Base-by-base conservation (phyloP, 2,329 filamentous ascomycete genomes). In the Ustilaginoidea virens region DNA sequence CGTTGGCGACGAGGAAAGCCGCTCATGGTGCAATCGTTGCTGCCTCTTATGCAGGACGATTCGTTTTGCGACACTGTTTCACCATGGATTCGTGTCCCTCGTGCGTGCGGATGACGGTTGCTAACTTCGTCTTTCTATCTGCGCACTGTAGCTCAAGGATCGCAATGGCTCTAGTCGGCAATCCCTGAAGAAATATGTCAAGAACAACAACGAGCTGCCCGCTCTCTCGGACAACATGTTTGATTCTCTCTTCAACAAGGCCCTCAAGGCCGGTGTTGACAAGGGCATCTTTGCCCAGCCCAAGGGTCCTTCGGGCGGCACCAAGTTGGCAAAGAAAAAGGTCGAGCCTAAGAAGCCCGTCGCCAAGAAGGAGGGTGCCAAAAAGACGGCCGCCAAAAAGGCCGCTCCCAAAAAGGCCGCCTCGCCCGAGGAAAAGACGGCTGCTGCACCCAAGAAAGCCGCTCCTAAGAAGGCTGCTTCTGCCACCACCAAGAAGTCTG, bases 271-370 rank as follows among this genome's bases (percentile, higher is more conserved):
- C 35, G 85, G 85, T 54, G 83, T 86, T 44, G 81, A 92, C 48
- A 85, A 79, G 66, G 81, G 80, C 38, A 68, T 80, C 46, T 93
- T 93, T 52, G 69, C 75, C 49, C 83, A 87, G 55, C 86, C 85
- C 48, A 93, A 93, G 74, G 85, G 83, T 46, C 68, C 82, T 35
- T 93, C 85, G 39, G 85, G 85, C 36, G 80, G 82, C 42, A 83
- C 90, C 58, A 93, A 93, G 77, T 76, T 93, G 35, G 79, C 78
- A 35, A 87, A 87, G 74, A 85, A 83, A 65, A 55, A 64, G 40
- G 44, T 48, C 14, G 52, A 55, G 40, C 43, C 52, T 29, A 58
- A 58, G 51, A 52, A 52, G 46, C 40, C 44, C 25, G 48, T 39
- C 23, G 44, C 42, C 23, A 48, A 50, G 41, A 48, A 49, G 43